Conservation (phyloP, 306 rosid genomes). For the Rubus parviflorus region DNA sequence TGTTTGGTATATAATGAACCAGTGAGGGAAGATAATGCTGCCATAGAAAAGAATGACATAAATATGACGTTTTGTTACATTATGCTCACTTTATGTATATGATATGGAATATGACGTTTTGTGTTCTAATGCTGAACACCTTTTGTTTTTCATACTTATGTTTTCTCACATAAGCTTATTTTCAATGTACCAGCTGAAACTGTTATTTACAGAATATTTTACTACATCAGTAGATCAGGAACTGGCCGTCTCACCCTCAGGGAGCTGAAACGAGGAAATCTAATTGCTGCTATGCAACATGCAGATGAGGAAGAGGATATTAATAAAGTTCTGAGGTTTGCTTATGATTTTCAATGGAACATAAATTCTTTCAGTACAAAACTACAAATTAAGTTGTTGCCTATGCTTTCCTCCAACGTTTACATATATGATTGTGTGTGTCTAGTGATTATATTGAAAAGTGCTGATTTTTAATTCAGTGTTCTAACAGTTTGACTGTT, state of each 20-base stretch:
- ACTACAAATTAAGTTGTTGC: neutral
- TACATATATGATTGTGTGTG: neutral
- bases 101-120: neutral
- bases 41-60: neutral
- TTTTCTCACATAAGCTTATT: constrained; percentile 15
- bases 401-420: neutral
- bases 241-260: constrained; percentile 79
- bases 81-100: neutral
- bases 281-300: constrained; percentile 92
- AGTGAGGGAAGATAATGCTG: neutral
- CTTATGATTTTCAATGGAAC: neutral
- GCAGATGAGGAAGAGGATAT: constrained; percentile 96
- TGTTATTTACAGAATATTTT: constrained; percentile 87
- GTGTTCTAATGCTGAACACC: too few species aligned
- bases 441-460: neutral
- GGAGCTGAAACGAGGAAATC: constrained; percentile 87
- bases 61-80: neutral
- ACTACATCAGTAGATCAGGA: constrained; percentile 82
- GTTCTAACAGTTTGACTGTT: neutral
- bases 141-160: neutral
- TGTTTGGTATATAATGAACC: neutral
- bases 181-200: constrained; percentile 80
- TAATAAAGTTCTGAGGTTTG: constrained; percentile 80
- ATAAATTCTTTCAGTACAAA: constrained; percentile 1
- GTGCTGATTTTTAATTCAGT: neutral